Evolutionary conservation across 306 rosid species (phyloP), one percentile per base, ranked within the genome.

Genomic region (Ochetophila trinervis): DNA sequence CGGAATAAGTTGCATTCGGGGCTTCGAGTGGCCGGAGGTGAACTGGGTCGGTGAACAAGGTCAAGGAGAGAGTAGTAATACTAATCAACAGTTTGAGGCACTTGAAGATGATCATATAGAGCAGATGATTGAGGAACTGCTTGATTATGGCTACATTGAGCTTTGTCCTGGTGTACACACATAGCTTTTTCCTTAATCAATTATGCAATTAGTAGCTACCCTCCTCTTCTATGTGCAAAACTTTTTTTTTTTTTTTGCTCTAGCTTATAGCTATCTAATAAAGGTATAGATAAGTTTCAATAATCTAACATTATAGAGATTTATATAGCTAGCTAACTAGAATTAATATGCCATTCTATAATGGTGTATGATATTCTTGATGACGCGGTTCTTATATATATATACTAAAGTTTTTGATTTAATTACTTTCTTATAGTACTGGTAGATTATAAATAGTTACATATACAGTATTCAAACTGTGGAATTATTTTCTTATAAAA

Each of bases 51-150:
- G 71, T 0, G 27, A 44, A 4, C 72, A 65, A n/a, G 66, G 69
- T 19, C 75, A 60, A 24, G 76, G 54, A 23, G 82, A 77, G 44
- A 45, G 76, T 60, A 18, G 3, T 65, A 53, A 66, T 27, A 15
- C 7, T 40, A 51, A 70, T 14, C 80, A 74, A 35, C 77, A 74
- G n/a, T 80, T 75, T 65, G 79, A 83, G 56, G 86, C 83, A 17
- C 96, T 90, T 76, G 84, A 90, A 73, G 96, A 87, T 71, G 86
- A 90, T 76, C 86, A 90, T 71, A 83, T 90, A 0, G 95, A 90
- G 78, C 95, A 90, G 56, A 90, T 90, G 96, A 90, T 90, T 17
- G 89, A 90, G 53, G 96, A 90, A 71, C 66, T 90, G 80, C 89
- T 87, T 75, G 65, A 90, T 70, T 88, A 73, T 70, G 91, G 96